These are phyloP conservation scores for Wallemia hederae DNA, from an alignment of 1,284 basidiomycete species.

Conservation along the genomic window DNA sequence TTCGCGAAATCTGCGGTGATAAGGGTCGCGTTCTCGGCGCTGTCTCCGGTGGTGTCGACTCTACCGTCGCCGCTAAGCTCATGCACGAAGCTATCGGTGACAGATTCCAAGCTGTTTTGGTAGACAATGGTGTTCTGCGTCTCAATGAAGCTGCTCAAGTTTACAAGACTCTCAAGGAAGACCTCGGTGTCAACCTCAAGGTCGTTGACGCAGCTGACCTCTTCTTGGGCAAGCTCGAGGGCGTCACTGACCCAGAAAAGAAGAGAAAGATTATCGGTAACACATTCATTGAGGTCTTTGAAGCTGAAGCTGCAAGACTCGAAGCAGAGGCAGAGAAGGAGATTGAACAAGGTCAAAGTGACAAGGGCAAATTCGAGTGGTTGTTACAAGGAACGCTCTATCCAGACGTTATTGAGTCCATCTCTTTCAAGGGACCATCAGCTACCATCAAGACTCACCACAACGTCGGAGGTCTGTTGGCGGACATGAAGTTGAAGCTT, in stretches of 20 bases:
- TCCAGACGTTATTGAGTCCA: conserved; percentile 96
- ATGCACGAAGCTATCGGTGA: conserved; percentile 99
- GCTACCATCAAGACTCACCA: conserved; percentile 99
- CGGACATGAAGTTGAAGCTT: conserved; percentile 95
- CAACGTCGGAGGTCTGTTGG: conserved; percentile 86
- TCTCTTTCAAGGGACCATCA: conserved; percentile 96
- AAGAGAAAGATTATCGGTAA: conserved; percentile 98
- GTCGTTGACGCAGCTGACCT: conserved; percentile 84
- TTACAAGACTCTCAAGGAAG: conserved; percentile 71
- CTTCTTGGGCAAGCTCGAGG: conserved; percentile 67
- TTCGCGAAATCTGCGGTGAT: conserved; percentile 77
- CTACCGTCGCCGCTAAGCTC: conserved; percentile 87
- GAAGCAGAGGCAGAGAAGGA: conserved; percentile 50
- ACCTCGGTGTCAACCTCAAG: conserved; percentile 86
- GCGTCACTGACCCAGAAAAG: conserved; percentile 80
- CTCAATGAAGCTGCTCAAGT: conserved; percentile 77
- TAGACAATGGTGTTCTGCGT: conserved; percentile 91
- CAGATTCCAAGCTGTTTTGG: conserved; percentile 98
- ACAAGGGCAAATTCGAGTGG: conserved; percentile 84
- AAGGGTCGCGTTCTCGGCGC: conserved; percentile 92
- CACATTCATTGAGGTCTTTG: conserved; percentile 95
- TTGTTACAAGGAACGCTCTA: conserved; percentile 94
- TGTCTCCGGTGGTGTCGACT: conserved; percentile 91
- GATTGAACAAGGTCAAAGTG: conserved; percentile 31
- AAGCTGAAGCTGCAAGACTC: conserved; percentile 66